Conservation (phyloP, 345 rosid species). For the Euphorbia pulcherrima region DNA sequence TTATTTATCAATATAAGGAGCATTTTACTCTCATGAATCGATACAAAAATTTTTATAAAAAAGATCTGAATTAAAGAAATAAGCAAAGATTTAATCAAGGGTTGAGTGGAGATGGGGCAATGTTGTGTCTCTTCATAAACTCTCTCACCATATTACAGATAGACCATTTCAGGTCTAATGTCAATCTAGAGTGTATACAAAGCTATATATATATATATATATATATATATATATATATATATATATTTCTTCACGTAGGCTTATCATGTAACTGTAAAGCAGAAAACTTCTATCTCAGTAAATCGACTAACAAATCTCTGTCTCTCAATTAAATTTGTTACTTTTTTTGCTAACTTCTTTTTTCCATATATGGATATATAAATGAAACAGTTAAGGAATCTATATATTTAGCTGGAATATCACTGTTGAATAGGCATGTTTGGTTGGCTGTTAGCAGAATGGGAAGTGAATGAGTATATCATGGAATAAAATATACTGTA, state of each 20-base stretch:
- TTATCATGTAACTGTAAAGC: constrained; percentile 37
- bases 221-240: no score
- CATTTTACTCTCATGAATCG: no score
- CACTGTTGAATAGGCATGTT: no score
- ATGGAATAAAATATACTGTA: no score
- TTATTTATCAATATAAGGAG: no score
- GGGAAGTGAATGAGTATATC: no score
- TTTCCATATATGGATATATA: no score
- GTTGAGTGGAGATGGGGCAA: constrained; percentile 74
- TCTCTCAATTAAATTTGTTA: background rate
- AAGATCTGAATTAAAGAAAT: background rate
- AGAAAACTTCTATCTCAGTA: constrained; percentile 7
- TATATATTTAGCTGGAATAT: no score
- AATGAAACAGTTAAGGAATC: no score
- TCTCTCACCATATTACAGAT: constrained; percentile 30
- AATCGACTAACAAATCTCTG: background rate
- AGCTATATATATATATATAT: constrained; percentile 25
- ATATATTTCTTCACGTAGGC: constrained; percentile 40
- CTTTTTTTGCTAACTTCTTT: no score
- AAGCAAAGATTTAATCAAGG: constrained; percentile 22
- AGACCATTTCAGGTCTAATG: constrained; percentile 40
- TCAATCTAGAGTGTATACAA: constrained; percentile 65
- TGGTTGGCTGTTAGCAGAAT: no score
- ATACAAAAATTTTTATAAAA: no score
- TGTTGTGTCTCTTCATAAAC: constrained; percentile 22